A percentile compares a stretch with the other conserved stretches of the same genome.
Evolutionary conservation across 805 yeast species (phyloP).

Genomic region (Torulaspora indica): DNA sequence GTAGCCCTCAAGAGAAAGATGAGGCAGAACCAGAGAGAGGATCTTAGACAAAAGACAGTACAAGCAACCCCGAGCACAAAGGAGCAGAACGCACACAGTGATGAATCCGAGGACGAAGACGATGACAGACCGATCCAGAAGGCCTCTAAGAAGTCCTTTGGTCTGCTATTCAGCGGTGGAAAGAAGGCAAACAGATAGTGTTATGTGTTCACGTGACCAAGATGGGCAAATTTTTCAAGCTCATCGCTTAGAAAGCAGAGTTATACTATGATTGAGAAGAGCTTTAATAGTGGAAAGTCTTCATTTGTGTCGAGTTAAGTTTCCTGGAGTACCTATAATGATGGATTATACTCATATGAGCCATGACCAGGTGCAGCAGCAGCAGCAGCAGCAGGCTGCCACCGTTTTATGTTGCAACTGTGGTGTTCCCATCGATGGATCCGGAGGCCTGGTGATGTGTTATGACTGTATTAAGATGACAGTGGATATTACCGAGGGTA

Average conservation of each 20-base stretch:
- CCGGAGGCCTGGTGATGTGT: conserved; percentile 90
- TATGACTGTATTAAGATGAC: conserved; percentile 93
- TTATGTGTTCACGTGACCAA: conserved; percentile 2
- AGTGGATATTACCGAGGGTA: conserved; percentile 89
- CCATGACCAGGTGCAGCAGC: conserved; percentile 26
- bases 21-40: conserved; percentile 23
- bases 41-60: conserved; percentile 6
- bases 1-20: conserved; percentile 35
- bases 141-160: conserved; percentile 26
- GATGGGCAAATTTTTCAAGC: conserved; percentile 12
- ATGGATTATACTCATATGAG: conserved; percentile 38
- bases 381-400: conserved; percentile 42
- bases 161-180: conserved; percentile 26
- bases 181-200: conserved; percentile 11
- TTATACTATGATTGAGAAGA: conserved; percentile 1
- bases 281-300: not conserved
- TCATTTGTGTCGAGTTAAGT: not conserved
- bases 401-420: conserved; percentile 97
- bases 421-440: conserved; percentile 97
- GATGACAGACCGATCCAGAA: conserved; percentile 17
- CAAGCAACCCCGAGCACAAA: not conserved
- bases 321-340: not conserved
- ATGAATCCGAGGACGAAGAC: conserved; percentile 12
- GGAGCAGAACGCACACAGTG: not conserved
- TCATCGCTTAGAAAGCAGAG: conserved; percentile 16